Evolutionary conservation across 352 stramenopile genomes (phyloP).

Genomic region (Hyaloperonospora arabidopsidis): DNA sequence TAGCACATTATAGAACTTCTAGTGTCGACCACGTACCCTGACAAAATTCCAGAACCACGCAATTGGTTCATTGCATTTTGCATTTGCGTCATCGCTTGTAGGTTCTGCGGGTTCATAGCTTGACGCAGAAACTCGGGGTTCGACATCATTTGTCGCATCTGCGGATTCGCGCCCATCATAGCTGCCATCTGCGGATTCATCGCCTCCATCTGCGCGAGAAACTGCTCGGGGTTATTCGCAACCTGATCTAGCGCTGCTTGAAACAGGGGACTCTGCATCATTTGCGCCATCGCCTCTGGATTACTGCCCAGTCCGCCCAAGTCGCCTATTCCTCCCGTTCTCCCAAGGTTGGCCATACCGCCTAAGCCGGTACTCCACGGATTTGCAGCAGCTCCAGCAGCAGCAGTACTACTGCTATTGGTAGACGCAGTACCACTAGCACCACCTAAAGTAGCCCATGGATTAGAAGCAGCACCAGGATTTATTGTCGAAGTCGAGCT

Average conservation of each 20-base stretch:
- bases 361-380: constrained; percentile 44
- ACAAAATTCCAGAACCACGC: constrained; percentile 54
- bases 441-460: constrained; percentile 39
- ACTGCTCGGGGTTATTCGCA: constrained; percentile 67
- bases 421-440: constrained; percentile 14
- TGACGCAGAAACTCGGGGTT: constrained; percentile 81
- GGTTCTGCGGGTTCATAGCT: constrained; percentile 86
- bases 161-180: constrained; percentile 83
- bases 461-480: constrained; percentile 36
- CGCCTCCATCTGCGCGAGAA: constrained; percentile 78
- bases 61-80: constrained; percentile 84
- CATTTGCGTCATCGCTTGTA: constrained; percentile 89
- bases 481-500: constrained; percentile 22
- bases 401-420: background rate
- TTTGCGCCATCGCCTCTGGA: constrained; percentile 71
- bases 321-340: constrained; percentile 24
- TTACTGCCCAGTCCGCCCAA: constrained; percentile 34
- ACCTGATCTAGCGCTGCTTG: constrained; percentile 78
- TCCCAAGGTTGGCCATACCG: constrained; percentile 22
- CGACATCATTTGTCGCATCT: constrained; percentile 85
- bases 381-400: constrained; percentile 40
- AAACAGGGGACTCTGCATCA: constrained; percentile 85
- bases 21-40: constrained; percentile 38
- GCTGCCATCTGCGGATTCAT: constrained; percentile 87
- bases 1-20: background rate